Evolutionary conservation across 257 asterid genomes (phyloP).

Genomic region (Forsythia viridissima): DNA sequence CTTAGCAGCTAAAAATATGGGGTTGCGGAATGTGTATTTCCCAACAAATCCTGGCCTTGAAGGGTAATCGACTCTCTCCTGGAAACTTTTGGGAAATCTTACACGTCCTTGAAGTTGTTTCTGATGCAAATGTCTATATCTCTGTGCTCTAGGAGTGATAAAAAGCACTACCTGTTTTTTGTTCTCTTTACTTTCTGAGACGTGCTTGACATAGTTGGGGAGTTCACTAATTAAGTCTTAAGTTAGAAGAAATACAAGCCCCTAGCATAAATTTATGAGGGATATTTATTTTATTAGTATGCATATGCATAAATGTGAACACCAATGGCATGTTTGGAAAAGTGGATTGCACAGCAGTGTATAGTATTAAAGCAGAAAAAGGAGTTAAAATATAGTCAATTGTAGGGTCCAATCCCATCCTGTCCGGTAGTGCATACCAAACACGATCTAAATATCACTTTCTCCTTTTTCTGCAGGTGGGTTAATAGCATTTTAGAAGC

Average conservation of each 20-base stretch:
- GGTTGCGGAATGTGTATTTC: conserved; percentile 58
- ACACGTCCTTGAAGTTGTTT: neutral
- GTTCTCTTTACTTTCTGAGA: neutral
- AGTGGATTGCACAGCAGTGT: neutral
- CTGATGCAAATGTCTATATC: neutral
- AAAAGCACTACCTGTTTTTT: neutral
- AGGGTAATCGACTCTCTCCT: conserved; percentile 49
- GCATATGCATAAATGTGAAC: neutral
- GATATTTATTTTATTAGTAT: neutral
- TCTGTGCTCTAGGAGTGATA: neutral
- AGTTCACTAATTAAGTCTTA: neutral
- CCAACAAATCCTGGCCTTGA: conserved; percentile 76
- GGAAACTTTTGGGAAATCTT: neutral
- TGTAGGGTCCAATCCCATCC: neutral
- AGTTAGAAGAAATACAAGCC: neutral
- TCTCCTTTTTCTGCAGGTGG: conserved; percentile 54
- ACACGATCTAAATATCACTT: neutral
- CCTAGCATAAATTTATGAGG: neutral
- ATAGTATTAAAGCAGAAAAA: neutral
- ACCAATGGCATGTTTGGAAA: neutral
- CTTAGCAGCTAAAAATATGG: conserved; percentile 61
- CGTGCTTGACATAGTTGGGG: neutral
- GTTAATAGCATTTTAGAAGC: conserved; percentile 68
- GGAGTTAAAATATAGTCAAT: neutral
- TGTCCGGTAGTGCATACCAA: neutral